phyloP scores from a whole-genome alignment of 352 stramenopile genomes.

The Thraustochytrium striatum region DNA sequence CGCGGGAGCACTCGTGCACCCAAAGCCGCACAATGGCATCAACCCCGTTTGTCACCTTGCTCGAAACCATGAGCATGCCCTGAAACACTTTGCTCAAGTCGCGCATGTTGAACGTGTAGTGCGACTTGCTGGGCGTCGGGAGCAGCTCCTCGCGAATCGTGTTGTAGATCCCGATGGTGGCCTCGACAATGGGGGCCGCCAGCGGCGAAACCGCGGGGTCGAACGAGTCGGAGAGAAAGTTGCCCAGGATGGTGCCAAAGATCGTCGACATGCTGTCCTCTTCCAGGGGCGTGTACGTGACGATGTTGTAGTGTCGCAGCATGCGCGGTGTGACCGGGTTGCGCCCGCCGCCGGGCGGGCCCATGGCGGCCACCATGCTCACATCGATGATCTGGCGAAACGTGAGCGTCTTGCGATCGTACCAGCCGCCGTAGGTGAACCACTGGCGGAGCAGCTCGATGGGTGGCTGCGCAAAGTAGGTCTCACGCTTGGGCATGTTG shows the following conservation, averaged over 20 bases:
- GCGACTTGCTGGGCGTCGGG: slow-evolving; percentile 85
- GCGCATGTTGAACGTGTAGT: slow-evolving; percentile 93
- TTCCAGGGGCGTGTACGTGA: slow-evolving; percentile 82
- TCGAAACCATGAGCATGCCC: slow-evolving; percentile 71
- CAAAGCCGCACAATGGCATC: slow-evolving; percentile 73
- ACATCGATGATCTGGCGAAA: slow-evolving; percentile 89
- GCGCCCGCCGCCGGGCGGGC: slow-evolving; percentile 80
- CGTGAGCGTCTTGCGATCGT: slow-evolving; percentile 82
- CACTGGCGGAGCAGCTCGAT: slow-evolving; percentile 91
- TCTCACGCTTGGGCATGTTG: slow-evolving; percentile 91
- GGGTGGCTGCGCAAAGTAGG: slow-evolving; percentile 87
- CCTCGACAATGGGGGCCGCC: slow-evolving; percentile 52
- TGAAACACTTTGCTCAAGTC: slow-evolving; percentile 92
- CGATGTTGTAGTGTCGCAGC: slow-evolving; percentile 86
- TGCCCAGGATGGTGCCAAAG: slow-evolving; percentile 85
- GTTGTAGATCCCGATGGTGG: slow-evolving; percentile 72
- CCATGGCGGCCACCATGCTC: slow-evolving; percentile 83
- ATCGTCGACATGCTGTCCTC: slow-evolving; percentile 84
- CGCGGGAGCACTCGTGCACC: slow-evolving; percentile 85
- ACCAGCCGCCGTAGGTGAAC: slow-evolving; percentile 91
- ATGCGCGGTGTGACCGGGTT: slow-evolving; percentile 86
- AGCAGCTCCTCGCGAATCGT: slow-evolving; percentile 79
- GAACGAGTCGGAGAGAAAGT: slow-evolving; percentile 67
- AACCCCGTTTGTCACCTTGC: slow-evolving; percentile 61
- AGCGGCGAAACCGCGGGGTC: slow-evolving; percentile 50